A percentile compares a stretch with the other conserved stretches of the same genome.
These are phyloP conservation scores for Fusarium caatingaense DNA, from an alignment of 2,329 filamentous ascomycete genomes.

Conservation along the genomic window DNA sequence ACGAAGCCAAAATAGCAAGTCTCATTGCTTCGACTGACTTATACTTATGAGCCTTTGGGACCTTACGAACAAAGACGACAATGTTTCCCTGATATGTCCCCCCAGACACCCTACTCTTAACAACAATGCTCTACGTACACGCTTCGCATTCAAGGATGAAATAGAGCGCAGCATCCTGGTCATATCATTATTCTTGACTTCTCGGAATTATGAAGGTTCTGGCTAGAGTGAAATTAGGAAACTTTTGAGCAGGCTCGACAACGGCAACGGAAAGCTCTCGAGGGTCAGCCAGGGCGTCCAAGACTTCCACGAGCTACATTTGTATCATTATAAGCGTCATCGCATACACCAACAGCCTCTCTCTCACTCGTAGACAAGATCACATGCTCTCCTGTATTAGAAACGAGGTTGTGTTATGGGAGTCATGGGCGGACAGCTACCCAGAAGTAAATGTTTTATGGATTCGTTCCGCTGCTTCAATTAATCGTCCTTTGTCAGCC, in stretches of 20 bases:
- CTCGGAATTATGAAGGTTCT: fast-evolving
- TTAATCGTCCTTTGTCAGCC: too few relatives aligned
- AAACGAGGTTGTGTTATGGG: neutral
- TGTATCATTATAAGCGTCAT: neutral
- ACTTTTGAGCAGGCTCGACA: neutral
- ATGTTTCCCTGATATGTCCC: neutral
- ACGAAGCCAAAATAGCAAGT: too few relatives aligned
- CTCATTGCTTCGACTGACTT: neutral
- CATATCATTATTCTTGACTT: neutral
- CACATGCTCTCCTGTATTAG: neutral
- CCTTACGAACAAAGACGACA: neutral
- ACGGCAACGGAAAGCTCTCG: neutral
- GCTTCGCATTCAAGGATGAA: neutral
- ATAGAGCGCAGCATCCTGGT: neutral
- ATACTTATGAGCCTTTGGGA: neutral
- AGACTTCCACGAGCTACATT: too few relatives aligned
- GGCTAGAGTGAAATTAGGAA: neutral
- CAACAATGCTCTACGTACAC: neutral
- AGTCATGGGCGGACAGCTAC: neutral
- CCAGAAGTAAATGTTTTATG: neutral
- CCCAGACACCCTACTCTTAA: neutral
- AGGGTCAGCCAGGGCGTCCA: neutral
- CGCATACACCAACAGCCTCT: neutral
- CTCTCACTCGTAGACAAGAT: fast-evolving
- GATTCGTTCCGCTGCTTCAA: too few relatives aligned